phyloP scores from a whole-genome alignment of 257 asterid genomes.

The Nicotiana sylvestris region DNA sequence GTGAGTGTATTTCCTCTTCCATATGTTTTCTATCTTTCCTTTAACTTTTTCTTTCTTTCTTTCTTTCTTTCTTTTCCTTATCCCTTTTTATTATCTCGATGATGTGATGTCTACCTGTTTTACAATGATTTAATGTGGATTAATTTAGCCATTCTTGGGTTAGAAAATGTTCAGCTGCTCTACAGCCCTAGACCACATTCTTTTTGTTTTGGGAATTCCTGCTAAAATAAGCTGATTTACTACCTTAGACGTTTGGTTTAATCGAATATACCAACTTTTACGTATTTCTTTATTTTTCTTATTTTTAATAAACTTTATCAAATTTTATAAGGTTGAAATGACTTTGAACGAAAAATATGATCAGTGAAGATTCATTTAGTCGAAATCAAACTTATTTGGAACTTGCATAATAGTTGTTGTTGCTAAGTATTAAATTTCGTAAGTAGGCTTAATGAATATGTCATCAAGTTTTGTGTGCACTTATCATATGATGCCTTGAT shows the following conservation, averaged over 20 bases:
- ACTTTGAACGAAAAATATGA: too few relatives aligned
- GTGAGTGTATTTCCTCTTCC: constrained; percentile 29
- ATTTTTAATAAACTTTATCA: background rate
- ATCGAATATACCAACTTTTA: background rate
- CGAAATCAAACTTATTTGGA: too few relatives aligned
- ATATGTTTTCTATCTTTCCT: background rate
- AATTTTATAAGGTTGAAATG: background rate
- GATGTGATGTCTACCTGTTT: background rate
- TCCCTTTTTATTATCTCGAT: background rate
- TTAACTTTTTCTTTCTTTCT: background rate
- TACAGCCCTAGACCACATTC: background rate
- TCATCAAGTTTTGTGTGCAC: background rate
- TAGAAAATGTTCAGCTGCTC: background rate
- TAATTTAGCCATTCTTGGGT: background rate
- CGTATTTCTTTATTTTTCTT: background rate
- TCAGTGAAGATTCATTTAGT: too few relatives aligned
- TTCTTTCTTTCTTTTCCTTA: background rate
- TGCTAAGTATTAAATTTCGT: background rate
- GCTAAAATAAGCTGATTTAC: background rate
- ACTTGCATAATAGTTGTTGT: too few relatives aligned
- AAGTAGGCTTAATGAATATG: background rate
- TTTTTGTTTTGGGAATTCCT: background rate
- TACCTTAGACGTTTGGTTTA: too few relatives aligned
- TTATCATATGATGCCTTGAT: background rate
- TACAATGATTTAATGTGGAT: background rate